Conservation (phyloP, 2,329 filamentous ascomycete genomes). For the Aureobasidium subglaciale region DNA sequence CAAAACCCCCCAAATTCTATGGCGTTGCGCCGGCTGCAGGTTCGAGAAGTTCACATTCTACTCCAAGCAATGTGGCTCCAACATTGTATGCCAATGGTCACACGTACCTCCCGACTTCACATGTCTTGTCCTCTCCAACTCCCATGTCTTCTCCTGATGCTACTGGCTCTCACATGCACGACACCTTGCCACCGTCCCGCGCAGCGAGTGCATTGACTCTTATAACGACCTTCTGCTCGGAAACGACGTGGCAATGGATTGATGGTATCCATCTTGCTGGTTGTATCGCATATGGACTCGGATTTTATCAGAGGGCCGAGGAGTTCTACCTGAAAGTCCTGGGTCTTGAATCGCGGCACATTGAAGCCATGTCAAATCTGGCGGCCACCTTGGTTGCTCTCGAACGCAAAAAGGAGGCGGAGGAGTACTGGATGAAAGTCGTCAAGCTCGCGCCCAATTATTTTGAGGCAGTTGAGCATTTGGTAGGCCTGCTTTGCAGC, state of each 20-base stretch:
- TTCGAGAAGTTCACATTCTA: background rate
- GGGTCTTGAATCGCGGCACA: conserved; percentile 60
- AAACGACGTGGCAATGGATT: conserved; percentile 80
- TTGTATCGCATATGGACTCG: conserved; percentile 84
- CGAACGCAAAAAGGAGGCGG: conserved; percentile 73
- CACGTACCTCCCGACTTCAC: conserved; percentile 22
- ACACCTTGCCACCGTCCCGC: conserved; percentile 37
- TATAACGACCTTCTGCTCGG: conserved; percentile 66
- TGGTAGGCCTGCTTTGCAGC: conserved; percentile 78
- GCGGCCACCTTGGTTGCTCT: conserved; percentile 84
- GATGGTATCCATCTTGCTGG: conserved; percentile 89
- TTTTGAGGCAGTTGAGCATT: conserved; percentile 90
- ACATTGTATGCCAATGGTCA: background rate
- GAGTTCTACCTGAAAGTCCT: conserved; percentile 67
- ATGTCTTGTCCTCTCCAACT: conserved; percentile 15
- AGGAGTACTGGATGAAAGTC: conserved; percentile 78
- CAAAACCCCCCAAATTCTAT: conserved; percentile 53
- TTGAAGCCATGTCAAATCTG: conserved; percentile 89
- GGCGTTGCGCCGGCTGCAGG: conserved; percentile 26
- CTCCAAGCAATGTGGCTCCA: background rate
- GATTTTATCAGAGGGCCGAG: conserved; percentile 70
- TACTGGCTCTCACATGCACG: conserved; percentile 31
- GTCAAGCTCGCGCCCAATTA: conserved; percentile 77
- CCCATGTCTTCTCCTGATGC: conserved; percentile 19
- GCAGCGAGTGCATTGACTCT: conserved; percentile 65